Conservation (phyloP, 352 stramenopile species). For the Lagenidium giganteum region DNA sequence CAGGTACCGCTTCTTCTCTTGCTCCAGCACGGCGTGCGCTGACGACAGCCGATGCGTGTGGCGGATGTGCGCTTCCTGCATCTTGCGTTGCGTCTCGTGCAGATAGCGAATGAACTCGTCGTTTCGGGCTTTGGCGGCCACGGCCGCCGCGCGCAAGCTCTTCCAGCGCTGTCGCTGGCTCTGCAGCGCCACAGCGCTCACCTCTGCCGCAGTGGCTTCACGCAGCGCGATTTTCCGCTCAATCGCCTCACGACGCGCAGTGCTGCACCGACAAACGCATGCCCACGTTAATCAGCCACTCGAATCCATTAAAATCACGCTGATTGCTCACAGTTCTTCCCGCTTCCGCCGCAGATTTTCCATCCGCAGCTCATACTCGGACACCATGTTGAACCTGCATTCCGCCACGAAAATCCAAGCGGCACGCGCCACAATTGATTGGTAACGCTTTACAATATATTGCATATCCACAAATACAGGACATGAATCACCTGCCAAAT, state of each 20-base stretch:
- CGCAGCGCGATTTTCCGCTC: constrained; percentile 69
- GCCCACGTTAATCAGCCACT: constrained; percentile 1
- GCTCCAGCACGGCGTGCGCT: constrained; percentile 29
- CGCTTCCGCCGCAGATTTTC: constrained; percentile 42
- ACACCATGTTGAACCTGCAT: constrained; percentile 39
- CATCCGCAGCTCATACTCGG: constrained; percentile 58
- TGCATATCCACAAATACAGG: constrained; percentile 8
- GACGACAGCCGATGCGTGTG: constrained; percentile 38
- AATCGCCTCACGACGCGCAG: constrained; percentile 41
- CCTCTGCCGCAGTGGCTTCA: constrained; percentile 74
- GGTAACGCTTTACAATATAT: no score
- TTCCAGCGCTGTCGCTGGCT: constrained; percentile 66
- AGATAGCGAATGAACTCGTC: constrained; percentile 56
- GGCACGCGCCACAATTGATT: no score
- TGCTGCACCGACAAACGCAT: constrained; percentile 27
- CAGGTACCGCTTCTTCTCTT: constrained; percentile 62
- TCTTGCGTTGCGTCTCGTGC: constrained; percentile 40
- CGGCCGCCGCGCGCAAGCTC: constrained; percentile 25
- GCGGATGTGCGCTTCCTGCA: constrained; percentile 35
- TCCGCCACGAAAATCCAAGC: no score
- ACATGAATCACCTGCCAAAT: no score
- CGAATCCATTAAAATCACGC: not conserved
- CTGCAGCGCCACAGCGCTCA: constrained; percentile 61
- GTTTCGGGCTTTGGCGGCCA: constrained; percentile 47
- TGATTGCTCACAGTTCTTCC: constrained; percentile 43